Percentiles rank a stretch among this genome's conserved stretches.
Conservation (phyloP, 306 rosid species). For the Sindora glabra region DNA sequence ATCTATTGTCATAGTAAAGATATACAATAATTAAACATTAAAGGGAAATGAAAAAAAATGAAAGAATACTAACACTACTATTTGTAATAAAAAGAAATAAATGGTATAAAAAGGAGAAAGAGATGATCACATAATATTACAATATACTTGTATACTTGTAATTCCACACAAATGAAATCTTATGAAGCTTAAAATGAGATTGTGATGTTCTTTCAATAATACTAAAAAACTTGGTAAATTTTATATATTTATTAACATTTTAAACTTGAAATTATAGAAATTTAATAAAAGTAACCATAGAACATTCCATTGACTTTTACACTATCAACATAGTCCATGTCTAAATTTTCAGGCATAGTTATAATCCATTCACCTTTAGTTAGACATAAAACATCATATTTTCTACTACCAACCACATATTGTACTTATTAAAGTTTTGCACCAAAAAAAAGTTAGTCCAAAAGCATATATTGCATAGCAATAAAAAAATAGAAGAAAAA, state of each 20-base stretch:
- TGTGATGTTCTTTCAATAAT: constrained; percentile 94
- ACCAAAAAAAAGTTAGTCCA: constrained; percentile 35
- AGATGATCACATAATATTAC: not conserved
- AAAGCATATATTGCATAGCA: constrained; percentile 16
- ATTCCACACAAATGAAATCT: constrained; percentile 81
- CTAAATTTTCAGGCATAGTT: constrained; percentile 90
- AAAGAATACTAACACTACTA: not conserved
- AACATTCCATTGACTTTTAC: constrained; percentile 48
- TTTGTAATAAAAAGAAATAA: not conserved
- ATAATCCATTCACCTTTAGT: constrained; percentile 93
- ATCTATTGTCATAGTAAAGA: constrained; percentile 39
- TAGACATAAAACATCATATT: constrained; percentile 80
- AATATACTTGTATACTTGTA: constrained; percentile 79
- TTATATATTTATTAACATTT: not conserved
- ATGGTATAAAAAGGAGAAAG: constrained; percentile 4
- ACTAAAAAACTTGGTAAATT: constrained; percentile 89
- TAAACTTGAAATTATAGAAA: not conserved
- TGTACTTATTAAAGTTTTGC: constrained; percentile 74
- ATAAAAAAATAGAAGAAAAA: constrained; percentile 10
- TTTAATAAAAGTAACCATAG: not conserved
- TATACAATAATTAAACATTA: not conserved
- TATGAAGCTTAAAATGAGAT: constrained; percentile 82
- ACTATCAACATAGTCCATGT: constrained; percentile 94
- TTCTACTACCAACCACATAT: constrained; percentile 98
- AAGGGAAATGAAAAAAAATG: not conserved